A percentile compares a stretch with the other conserved stretches of the same genome.
These are phyloP conservation scores for Boletus tomentosulus DNA, from an alignment of 768 basidiomycete species.

Conservation along the genomic window DNA sequence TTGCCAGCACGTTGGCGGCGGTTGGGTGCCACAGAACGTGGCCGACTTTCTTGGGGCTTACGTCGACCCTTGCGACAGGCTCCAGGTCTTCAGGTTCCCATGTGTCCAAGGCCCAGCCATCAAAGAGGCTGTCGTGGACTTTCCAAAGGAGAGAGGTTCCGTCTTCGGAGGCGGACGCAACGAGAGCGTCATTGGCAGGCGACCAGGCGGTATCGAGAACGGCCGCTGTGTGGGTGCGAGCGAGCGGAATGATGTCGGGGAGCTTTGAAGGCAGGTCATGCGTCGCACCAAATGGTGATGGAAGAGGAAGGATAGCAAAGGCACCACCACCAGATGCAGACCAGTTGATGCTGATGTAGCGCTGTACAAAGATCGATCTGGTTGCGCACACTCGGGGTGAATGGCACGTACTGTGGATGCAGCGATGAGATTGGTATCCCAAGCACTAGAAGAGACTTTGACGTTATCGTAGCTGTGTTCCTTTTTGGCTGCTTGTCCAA, in stretches of 20 bases:
- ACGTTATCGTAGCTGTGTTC: slow-evolving; percentile 78
- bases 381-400: background rate
- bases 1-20: slow-evolving; percentile 81
- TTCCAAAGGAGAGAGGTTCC: slow-evolving; percentile 93
- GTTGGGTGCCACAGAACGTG: slow-evolving; percentile 94
- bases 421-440: slow-evolving; percentile 92
- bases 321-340: slow-evolving; percentile 90
- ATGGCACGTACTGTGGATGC: slow-evolving; percentile 61
- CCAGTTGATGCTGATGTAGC: slow-evolving; percentile 94
- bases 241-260: slow-evolving; percentile 89
- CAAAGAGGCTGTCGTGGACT: slow-evolving; percentile 62
- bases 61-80: slow-evolving; percentile 78
- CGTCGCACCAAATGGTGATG: slow-evolving; percentile 58
- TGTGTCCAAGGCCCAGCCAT: slow-evolving; percentile 78
- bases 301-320: slow-evolving; percentile 88
- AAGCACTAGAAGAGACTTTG: slow-evolving; percentile 84
- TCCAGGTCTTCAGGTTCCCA: slow-evolving; percentile 84
- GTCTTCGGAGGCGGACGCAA: slow-evolving; percentile 92
- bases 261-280: slow-evolving; percentile 67
- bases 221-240: slow-evolving; percentile 77
- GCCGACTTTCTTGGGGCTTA: slow-evolving; percentile 83
- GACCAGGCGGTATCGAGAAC: slow-evolving; percentile 97
- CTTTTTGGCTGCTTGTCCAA: slow-evolving; percentile 83
- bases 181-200: slow-evolving; percentile 85
- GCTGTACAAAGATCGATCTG: slow-evolving; percentile 34